phyloP scores from a whole-genome alignment of 441 rosid species.

The Euphorbia corollata region DNA sequence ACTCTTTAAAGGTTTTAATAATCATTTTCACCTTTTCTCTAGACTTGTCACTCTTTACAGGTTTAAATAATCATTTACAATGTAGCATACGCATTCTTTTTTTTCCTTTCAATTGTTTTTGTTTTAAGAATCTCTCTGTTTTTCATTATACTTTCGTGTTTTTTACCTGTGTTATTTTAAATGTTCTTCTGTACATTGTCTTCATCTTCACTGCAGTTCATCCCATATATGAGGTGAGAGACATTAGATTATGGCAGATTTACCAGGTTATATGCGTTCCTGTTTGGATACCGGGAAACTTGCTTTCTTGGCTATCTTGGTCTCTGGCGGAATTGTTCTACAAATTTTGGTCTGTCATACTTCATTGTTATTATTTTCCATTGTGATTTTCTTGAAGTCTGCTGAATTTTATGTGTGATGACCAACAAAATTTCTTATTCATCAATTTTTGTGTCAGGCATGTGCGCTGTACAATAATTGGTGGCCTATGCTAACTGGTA shows the following conservation, averaged over 20 bases:
- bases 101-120: neutral
- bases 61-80: neutral
- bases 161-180: neutral
- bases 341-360: constrained; percentile 65
- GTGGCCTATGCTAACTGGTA: constrained; percentile 98
- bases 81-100: neutral
- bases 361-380: neutral
- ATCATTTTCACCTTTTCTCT: neutral
- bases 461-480: constrained; percentile 88
- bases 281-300: constrained; percentile 83
- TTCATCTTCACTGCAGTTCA: constrained; percentile 26
- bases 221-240: constrained; percentile 27
- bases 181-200: neutral
- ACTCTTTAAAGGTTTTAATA: neutral
- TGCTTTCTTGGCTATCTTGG: constrained; percentile 74
- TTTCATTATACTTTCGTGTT: neutral
- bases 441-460: constrained; percentile 45
- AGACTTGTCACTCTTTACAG: neutral
- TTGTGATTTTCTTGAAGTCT: neutral
- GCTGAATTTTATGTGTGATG: neutral
- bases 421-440: constrained; percentile 7
- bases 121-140: neutral
- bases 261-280: constrained; percentile 63
- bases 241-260: constrained; percentile 52
- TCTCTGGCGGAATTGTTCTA: constrained; percentile 75